A percentile compares a stretch with the other conserved stretches of the same genome.
phyloP scores from a whole-genome alignment of 352 stramenopile genomes.

The Plasmopara muralis region DNA sequence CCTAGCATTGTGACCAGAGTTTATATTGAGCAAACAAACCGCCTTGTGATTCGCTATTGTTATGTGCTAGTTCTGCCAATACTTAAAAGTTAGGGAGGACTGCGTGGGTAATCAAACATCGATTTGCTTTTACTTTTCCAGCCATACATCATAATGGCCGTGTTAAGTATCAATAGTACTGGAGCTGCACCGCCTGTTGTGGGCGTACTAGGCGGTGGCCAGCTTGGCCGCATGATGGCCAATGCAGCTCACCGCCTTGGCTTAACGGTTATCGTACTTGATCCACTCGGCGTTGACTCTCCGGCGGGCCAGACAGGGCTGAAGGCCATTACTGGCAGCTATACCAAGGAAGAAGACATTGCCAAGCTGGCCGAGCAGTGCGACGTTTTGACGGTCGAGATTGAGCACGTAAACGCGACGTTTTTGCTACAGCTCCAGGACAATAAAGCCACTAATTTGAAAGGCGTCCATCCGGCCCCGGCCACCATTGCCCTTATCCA shows the following conservation, averaged over 20 bases:
- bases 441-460: slow-evolving; percentile 37
- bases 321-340: slow-evolving; percentile 67
- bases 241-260: slow-evolving; percentile 92
- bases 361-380: slow-evolving; percentile 67
- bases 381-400: slow-evolving; percentile 96
- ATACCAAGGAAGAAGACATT: slow-evolving; percentile 64
- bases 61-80: no score
- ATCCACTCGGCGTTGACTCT: slow-evolving; percentile 75
- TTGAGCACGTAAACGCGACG: slow-evolving; percentile 96
- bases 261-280: slow-evolving; percentile 90
- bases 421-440: slow-evolving; percentile 86
- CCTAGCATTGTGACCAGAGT: no score
- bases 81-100: no score
- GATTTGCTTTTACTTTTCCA: no score
- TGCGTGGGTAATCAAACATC: no score
- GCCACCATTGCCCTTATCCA: slow-evolving; percentile 94
- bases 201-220: slow-evolving; percentile 92
- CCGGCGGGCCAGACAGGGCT: slow-evolving; percentile 70
- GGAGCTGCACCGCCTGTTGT: slow-evolving; percentile 57
- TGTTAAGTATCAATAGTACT: slow-evolving; percentile 35
- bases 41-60: no score
- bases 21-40: no score
- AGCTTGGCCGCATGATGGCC: slow-evolving; percentile 99
- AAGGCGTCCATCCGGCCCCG: slow-evolving; percentile 74
- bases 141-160: slow-evolving; percentile 26